Percentiles rank a stretch among this genome's conserved stretches.
Conservation (phyloP, 1,284 basidiomycete genomes). For the Pisolithus thermaeus region DNA sequence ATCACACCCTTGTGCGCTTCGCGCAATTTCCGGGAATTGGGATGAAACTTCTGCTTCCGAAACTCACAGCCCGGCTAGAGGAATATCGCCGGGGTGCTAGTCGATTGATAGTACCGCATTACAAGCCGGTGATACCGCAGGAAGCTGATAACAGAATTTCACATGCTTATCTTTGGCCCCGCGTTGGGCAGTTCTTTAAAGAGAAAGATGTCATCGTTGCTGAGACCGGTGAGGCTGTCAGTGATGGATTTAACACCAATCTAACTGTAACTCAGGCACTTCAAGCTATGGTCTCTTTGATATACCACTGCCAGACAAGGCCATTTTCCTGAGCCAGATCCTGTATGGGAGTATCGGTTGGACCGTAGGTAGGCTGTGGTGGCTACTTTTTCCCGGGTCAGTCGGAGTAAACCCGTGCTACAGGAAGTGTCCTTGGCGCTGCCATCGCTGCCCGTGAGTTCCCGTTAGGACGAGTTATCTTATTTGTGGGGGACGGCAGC, state of each 20-base stretch:
- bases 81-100: conserved; percentile 35
- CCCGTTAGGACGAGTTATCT: conserved; percentile 60
- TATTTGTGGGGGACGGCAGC: conserved; percentile 87
- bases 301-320: conserved; percentile 64
- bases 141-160: conserved; percentile 52
- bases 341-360: conserved; percentile 88
- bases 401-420: conserved; percentile 15
- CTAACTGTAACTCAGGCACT: conserved; percentile 32
- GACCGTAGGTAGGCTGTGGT: conserved; percentile 57
- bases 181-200: conserved; percentile 73
- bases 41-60: conserved; percentile 70
- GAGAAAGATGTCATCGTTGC: conserved; percentile 75
- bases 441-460: conserved; percentile 73
- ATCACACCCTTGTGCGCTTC: conserved; percentile 65
- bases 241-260: conserved; percentile 7
- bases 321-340: conserved; percentile 69
- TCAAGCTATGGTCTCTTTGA: conserved; percentile 74
- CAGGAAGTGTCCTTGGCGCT: conserved; percentile 61
- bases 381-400: background rate
- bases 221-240: conserved; percentile 60
- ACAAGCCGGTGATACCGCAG: conserved; percentile 41
- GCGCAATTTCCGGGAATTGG: conserved; percentile 58
- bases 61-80: conserved; percentile 53
- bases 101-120: conserved; percentile 45
- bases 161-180: conserved; percentile 85